Evolutionary conservation across 2,329 filamentous ascomycete genomes (phyloP).

Genomic region (Aplosporella prunicola): DNA sequence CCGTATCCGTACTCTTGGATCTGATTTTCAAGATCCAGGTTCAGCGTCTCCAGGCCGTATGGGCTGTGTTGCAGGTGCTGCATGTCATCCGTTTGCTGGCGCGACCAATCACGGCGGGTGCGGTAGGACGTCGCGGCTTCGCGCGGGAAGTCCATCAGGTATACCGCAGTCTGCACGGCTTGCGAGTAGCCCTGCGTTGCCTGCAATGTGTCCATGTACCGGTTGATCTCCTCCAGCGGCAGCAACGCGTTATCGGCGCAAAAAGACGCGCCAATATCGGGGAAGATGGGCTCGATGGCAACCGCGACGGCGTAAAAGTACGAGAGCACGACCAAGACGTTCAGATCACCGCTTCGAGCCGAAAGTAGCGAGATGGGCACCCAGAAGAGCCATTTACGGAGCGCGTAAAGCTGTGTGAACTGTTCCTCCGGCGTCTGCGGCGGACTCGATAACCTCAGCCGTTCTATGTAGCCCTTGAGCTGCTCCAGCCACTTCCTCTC

Average conservation of each 20-base stretch:
- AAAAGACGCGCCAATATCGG: constrained; percentile 82
- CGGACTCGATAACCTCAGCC: constrained; percentile 31
- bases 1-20: constrained; percentile 33
- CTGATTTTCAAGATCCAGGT: constrained; percentile 31
- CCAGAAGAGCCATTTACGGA: constrained; percentile 94
- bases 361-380: constrained; percentile 78
- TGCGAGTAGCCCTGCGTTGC: constrained; percentile 32
- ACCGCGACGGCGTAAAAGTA: constrained; percentile 88
- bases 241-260: constrained; percentile 57
- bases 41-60: constrained; percentile 30
- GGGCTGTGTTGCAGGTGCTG: constrained; percentile 27
- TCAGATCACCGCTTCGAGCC: constrained; percentile 64
- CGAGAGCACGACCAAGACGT: constrained; percentile 71
- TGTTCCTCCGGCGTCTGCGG: constrained; percentile 60
- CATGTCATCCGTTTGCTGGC: constrained; percentile 26
- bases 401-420: constrained; percentile 78
- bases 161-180: constrained; percentile 33
- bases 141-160: constrained; percentile 38
- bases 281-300: constrained; percentile 81
- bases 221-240: constrained; percentile 79
- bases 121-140: constrained; percentile 36
- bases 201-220: constrained; percentile 60
- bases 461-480: constrained; percentile 38
- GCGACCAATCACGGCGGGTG: constrained; percentile 28
- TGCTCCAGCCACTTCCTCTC: constrained; percentile 42